Base-by-base conservation (phyloP, 768 basidiomycete species). In the Cantharellus cinnabarinus region DNA sequence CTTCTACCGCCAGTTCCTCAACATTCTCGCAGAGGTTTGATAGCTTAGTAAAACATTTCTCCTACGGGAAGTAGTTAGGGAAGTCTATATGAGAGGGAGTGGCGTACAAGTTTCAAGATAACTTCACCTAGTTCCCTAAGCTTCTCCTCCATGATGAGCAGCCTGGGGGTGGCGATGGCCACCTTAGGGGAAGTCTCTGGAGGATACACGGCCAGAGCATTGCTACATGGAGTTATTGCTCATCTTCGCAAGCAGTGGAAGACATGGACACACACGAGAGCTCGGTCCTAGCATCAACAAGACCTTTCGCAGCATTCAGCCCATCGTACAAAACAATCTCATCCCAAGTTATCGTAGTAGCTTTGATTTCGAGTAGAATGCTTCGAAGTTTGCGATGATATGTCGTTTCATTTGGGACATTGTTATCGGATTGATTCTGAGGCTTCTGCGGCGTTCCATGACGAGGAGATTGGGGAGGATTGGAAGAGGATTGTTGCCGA, bases 311-410 rank as follows among this genome's bases (percentile, higher is more conserved):
- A n/a, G 83, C 78, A 63, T 81, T 86, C 42, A 89, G 70, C 4
- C 89, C 89, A 66, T 93, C 88, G 10, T 82, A 66, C 5, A 84
- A 73, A 1, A 90, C 80, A 50, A 91, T 73, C 63, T 89, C 83
- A 63, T 90, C 84, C 89, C 89, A 94, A 57, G 80, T 84, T 60
- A 78, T 74, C 4, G 82, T 70, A 15, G 78, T 74, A 7, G 72
- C 70, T 2, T 77, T 77, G 14, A 91, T 66, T 64, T 91, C 88
- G 40, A 79, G 79, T 41, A 93, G 69, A 2, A 79, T 70, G 2
- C 79, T 73, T 56, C 85, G 72, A n/a, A 81, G 71, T 72, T 80
- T 87, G 10, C 89, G 79, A 67, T 93, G 89, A 68, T 79, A 80
- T 0, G 87, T 85, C 0, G 86, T 83, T 67, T 91, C 89, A 41